These are phyloP conservation scores for Meyerozyma sp. DNA, from an alignment of 1,139 yeast genomes.

Conservation along the genomic window DNA sequence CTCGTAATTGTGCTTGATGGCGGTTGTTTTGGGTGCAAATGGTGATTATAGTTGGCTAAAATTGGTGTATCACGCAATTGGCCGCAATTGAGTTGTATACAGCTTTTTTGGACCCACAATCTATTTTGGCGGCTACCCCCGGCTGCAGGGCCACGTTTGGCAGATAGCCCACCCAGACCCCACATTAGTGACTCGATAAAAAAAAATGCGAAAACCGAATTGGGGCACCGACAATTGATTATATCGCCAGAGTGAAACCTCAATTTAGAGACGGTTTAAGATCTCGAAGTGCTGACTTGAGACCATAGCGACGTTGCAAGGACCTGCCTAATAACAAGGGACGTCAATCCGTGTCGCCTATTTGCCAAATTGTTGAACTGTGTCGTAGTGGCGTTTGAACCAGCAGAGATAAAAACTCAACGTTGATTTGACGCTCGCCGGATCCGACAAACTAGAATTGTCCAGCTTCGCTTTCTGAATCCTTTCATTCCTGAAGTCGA, in stretches of 20 bases:
- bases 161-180: slow-evolving; percentile 1
- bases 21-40: no score
- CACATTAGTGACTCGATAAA: neutral
- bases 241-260: neutral
- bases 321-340: neutral
- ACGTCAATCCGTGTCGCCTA: neutral
- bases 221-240: neutral
- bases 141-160: neutral
- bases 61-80: no score
- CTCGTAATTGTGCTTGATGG: neutral
- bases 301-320: neutral
- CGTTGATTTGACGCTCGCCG: neutral
- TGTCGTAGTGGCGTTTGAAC: neutral
- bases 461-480: no score
- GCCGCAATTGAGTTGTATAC: no score
- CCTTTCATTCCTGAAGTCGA: no score
- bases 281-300: neutral
- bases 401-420: neutral
- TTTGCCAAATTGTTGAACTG: neutral
- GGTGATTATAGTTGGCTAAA: no score
- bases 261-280: neutral
- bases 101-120: no score
- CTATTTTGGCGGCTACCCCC: neutral
- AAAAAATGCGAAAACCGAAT: slow-evolving; percentile 1
- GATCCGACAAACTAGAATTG: no score